These are phyloP conservation scores for Mytilinidion resinicola DNA, from an alignment of 495 filamentous ascomycete genomes.

Conservation along the genomic window DNA sequence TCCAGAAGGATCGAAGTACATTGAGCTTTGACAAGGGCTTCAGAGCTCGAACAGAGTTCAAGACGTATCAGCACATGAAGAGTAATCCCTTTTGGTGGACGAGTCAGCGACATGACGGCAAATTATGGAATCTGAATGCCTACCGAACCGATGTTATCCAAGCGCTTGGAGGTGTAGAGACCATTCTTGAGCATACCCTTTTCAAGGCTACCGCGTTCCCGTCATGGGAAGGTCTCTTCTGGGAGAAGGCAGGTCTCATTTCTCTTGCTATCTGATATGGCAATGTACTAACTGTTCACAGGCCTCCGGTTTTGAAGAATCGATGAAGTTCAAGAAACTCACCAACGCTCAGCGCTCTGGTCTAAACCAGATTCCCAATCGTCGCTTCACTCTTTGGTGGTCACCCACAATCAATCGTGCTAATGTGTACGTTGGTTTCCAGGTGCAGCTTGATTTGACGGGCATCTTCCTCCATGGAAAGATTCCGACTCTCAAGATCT, in stretches of 20 bases:
- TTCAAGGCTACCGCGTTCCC: conserved; percentile 99
- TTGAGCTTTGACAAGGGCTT: conserved; percentile 99
- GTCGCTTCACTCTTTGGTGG: conserved; percentile 99
- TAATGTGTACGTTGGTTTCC: conserved; percentile 92
- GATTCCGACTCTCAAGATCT: conserved; percentile 98
- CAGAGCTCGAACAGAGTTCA: conserved; percentile 93
- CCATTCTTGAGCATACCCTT: conserved; percentile 94
- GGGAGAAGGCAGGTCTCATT: conserved; percentile 56
- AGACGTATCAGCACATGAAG: conserved; percentile 98
- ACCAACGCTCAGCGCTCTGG: conserved; percentile 97
- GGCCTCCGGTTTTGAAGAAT: conserved; percentile 70
- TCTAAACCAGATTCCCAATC: conserved; percentile 99
- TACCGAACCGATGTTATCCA: conserved; percentile 99
- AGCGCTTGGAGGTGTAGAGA: conserved; percentile 97
- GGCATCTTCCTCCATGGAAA: conserved; percentile 99
- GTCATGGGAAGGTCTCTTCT: conserved; percentile 98
- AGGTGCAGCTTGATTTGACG: conserved; percentile 96
- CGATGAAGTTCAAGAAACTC: conserved; percentile 99
- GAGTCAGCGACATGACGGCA: conserved; percentile 94
- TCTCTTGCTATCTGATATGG: too few relatives aligned
- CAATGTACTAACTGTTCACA: too few relatives aligned
- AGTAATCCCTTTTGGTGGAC: conserved; percentile 99
- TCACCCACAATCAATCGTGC: conserved; percentile 65
- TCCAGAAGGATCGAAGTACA: conserved; percentile 98
- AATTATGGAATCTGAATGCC: conserved; percentile 97